A percentile compares a stretch with the other conserved stretches of the same genome.
These are phyloP conservation scores for Linum lewisii DNA, from an alignment of 345 rosid genomes.

Conservation along the genomic window DNA sequence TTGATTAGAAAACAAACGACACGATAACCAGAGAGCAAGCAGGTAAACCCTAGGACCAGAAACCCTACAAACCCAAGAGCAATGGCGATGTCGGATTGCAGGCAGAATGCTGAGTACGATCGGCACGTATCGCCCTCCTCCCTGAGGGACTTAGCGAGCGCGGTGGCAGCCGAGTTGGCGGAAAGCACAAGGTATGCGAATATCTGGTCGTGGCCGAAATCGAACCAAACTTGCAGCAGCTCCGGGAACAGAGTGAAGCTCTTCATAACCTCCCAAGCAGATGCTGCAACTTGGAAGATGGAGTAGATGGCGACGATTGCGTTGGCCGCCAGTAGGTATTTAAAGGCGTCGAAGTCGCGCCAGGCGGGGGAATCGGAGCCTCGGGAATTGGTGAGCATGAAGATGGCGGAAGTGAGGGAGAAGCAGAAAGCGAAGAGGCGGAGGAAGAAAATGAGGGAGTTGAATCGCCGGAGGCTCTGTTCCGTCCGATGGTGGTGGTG, in stretches of 20 bases:
- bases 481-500: slow-evolving; percentile 59
- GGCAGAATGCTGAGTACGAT: slow-evolving; percentile 44
- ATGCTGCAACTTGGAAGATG: slow-evolving; percentile 55
- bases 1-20: slow-evolving; percentile 63
- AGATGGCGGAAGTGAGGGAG: slow-evolving; percentile 72
- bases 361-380: slow-evolving; percentile 55
- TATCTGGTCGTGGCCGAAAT: slow-evolving; percentile 97
- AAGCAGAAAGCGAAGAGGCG: slow-evolving; percentile 71
- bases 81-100: slow-evolving; percentile 66
- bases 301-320: slow-evolving; percentile 84
- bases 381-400: slow-evolving; percentile 71
- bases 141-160: slow-evolving; percentile 51
- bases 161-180: slow-evolving; percentile 72
- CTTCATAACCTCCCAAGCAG: slow-evolving; percentile 81
- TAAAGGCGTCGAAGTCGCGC: slow-evolving; percentile 88
- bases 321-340: slow-evolving; percentile 70
- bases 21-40: slow-evolving; percentile 74
- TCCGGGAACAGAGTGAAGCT: slow-evolving; percentile 75
- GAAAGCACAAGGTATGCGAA: slow-evolving; percentile 77
- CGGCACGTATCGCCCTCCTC: slow-evolving; percentile 37
- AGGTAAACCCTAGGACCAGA: slow-evolving; percentile 58
- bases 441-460: slow-evolving; percentile 57
- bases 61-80: slow-evolving; percentile 78
- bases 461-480: slow-evolving; percentile 77
- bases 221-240: slow-evolving; percentile 90